phyloP scores from a whole-genome alignment of 2,329 filamentous ascomycete species.

The Celoporthe dispersa region DNA sequence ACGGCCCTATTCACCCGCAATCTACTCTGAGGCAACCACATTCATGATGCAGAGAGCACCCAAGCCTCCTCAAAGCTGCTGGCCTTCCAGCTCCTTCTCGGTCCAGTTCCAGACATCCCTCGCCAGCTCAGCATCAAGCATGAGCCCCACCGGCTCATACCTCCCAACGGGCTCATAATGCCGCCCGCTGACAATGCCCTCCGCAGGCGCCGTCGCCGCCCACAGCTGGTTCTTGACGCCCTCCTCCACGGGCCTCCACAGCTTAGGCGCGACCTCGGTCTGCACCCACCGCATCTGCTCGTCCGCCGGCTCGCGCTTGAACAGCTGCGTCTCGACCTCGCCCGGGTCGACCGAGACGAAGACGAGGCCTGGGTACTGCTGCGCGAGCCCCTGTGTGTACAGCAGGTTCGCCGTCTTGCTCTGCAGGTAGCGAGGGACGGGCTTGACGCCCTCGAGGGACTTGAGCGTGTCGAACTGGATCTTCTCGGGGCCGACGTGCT shows the following conservation, averaged over 20 bases:
- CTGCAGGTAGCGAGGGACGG: constrained; percentile 37
- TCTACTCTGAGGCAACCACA: background rate
- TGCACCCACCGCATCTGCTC: constrained; percentile 7
- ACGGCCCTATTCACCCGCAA: background rate
- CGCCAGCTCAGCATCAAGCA: constrained; percentile 35
- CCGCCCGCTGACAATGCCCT: constrained; percentile 31
- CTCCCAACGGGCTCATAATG: constrained; percentile 28
- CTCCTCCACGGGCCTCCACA: constrained; percentile 33
- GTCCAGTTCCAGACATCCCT: constrained; percentile 44
- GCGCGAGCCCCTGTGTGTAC: constrained; percentile 37
- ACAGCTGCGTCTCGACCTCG: constrained; percentile 37
- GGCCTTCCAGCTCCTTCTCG: constrained; percentile 36
- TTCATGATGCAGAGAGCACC: too few relatives aligned
- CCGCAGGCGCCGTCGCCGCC: constrained; percentile 34
- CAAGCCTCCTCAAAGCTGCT: constrained; percentile 9
- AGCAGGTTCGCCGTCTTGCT: constrained; percentile 41
- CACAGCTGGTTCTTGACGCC: constrained; percentile 27
- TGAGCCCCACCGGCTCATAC: background rate
- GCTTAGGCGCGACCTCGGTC: constrained; percentile 18
- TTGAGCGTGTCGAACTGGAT: constrained; percentile 40
- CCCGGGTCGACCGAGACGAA: constrained; percentile 37
- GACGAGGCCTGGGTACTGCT: constrained; percentile 32
- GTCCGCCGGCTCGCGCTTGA: background rate
- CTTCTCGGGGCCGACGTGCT: constrained; percentile 23
- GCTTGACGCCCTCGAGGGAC: constrained; percentile 31